A percentile compares a stretch with the other conserved stretches of the same genome.
Evolutionary conservation across 768 basidiomycete genomes (phyloP).

Genomic region (Astraeus odoratus): DNA sequence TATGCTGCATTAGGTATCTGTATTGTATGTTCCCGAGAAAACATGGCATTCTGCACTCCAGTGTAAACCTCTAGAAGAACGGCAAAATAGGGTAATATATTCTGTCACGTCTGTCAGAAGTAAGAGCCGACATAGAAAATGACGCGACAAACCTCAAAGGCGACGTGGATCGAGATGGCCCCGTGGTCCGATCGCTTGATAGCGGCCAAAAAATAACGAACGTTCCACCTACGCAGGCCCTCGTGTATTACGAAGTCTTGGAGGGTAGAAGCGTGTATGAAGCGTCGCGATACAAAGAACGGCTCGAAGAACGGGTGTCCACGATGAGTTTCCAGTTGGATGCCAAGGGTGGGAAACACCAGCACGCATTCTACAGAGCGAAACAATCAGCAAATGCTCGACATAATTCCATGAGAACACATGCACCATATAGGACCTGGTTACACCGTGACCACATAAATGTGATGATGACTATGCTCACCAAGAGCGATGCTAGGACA

Average conservation of each 20-base stretch:
- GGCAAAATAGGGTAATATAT: conserved; percentile 55
- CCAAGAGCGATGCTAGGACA: conserved; percentile 3
- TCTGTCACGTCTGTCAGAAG: conserved; percentile 33
- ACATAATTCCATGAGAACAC: neutral
- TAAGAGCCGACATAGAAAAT: neutral
- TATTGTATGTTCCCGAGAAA: conserved; percentile 8
- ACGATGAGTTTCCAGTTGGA: conserved; percentile 68
- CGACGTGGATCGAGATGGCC: conserved; percentile 39
- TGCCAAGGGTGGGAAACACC: conserved; percentile 56
- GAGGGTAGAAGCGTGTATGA: conserved; percentile 50
- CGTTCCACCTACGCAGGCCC: conserved; percentile 63
- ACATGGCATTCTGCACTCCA: conserved; percentile 46
- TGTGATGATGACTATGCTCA: conserved; percentile 11
- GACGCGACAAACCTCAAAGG: conserved; percentile 46
- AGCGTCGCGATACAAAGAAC: conserved; percentile 35
- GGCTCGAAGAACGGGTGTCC: conserved; percentile 39
- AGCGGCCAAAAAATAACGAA: conserved; percentile 60
- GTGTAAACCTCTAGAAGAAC: conserved; percentile 55
- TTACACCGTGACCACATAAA: conserved; percentile 33
- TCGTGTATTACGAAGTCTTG: conserved; percentile 70
- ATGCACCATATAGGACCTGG: conserved; percentile 43
- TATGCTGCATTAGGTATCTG: neutral
- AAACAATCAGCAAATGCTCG: neutral
- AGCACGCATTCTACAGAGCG: conserved; percentile 58
- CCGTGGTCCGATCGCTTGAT: conserved; percentile 28